Percentiles rank a stretch among this genome's conserved stretches.
Conservation (phyloP, 139 green algal species). For the Chloropicon primus region DNA sequence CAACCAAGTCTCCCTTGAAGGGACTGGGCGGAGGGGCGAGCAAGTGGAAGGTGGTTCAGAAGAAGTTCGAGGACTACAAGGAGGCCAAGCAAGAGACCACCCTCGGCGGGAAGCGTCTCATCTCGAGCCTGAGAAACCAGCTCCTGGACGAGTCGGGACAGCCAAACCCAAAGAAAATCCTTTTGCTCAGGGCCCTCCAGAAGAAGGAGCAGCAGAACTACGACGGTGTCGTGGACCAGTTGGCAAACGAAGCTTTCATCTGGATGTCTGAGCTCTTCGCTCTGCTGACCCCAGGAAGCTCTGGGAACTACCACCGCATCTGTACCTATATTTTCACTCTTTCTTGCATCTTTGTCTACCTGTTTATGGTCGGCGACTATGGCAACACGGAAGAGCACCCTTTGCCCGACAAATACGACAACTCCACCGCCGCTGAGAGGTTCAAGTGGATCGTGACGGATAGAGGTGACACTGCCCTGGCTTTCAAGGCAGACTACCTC, state of each 20-base stretch:
- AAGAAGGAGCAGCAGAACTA: neutral
- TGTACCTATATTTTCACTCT: conserved; percentile 17
- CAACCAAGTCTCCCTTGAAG: neutral
- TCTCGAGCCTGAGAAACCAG: neutral
- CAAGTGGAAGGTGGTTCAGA: neutral
- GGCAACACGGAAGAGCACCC: neutral
- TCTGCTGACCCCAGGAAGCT: conserved; percentile 16
- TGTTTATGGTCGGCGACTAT: conserved; percentile 30
- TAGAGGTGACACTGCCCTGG: conserved; percentile 21
- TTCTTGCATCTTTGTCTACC: conserved; percentile 17
- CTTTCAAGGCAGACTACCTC: conserved; percentile 21
- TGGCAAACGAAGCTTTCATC: neutral
- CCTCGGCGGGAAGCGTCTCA: neutral
- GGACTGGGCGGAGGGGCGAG: neutral
- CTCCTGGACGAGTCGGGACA: neutral
- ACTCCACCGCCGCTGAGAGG: conserved; percentile 17
- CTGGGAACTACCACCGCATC: conserved; percentile 21
- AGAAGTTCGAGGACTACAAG: neutral
- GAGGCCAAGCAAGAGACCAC: neutral
- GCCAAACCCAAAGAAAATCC: neutral
- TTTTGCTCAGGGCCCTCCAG: neutral
- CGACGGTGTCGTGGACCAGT: neutral
- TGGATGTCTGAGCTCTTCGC: neutral
- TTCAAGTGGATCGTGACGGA: neutral
- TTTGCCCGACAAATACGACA: conserved; percentile 3